A percentile compares a stretch with the other conserved stretches of the same genome.
These are phyloP conservation scores for Sordariomycetes sp. DNA, from an alignment of 2,329 filamentous ascomycete genomes.

Conservation along the genomic window DNA sequence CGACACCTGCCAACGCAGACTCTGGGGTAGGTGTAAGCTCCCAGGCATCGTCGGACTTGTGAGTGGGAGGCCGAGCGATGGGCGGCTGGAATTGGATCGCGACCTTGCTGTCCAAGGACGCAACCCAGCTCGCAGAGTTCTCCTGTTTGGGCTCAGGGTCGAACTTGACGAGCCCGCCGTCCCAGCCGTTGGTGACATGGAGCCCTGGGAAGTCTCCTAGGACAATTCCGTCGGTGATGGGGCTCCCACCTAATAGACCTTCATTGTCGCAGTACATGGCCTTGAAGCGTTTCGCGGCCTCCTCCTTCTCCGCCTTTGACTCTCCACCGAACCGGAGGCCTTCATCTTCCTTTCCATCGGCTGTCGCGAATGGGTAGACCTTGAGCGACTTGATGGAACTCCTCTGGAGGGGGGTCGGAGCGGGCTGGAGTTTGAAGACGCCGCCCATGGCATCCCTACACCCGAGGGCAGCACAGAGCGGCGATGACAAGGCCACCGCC, in stretches of 20 bases:
- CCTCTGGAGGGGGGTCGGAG: constrained; percentile 56
- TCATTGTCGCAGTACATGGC: constrained; percentile 45
- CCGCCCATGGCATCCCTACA: constrained; percentile 67
- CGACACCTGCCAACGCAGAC: constrained; percentile 70
- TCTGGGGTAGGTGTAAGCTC: constrained; percentile 43
- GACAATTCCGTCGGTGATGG: constrained; percentile 79
- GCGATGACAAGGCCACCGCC: constrained; percentile 65
- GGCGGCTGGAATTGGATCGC: constrained; percentile 65
- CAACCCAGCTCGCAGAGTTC: constrained; percentile 42
- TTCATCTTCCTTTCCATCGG: constrained; percentile 37
- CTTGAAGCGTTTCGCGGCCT: constrained; percentile 57
- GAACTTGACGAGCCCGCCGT: constrained; percentile 74
- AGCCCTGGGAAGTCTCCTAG: constrained; percentile 44
- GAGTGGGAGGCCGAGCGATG: constrained; percentile 50
- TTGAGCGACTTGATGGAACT: constrained; percentile 55
- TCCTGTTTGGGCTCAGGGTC: constrained; percentile 25
- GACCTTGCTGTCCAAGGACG: constrained; percentile 63
- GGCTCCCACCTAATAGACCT: constrained; percentile 42
- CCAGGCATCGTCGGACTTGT: constrained; percentile 26
- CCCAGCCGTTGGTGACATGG: constrained; percentile 51
- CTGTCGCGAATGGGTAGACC: constrained; percentile 63
- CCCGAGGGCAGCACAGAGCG: constrained; percentile 62
- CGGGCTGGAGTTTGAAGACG: constrained; percentile 75
- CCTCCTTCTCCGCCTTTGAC: constrained; percentile 70
- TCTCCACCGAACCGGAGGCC: constrained; percentile 81